These are phyloP conservation scores for Discostella pseudostelligera DNA, from an alignment of 108 stramenopile genomes.

Conservation along the genomic window DNA sequence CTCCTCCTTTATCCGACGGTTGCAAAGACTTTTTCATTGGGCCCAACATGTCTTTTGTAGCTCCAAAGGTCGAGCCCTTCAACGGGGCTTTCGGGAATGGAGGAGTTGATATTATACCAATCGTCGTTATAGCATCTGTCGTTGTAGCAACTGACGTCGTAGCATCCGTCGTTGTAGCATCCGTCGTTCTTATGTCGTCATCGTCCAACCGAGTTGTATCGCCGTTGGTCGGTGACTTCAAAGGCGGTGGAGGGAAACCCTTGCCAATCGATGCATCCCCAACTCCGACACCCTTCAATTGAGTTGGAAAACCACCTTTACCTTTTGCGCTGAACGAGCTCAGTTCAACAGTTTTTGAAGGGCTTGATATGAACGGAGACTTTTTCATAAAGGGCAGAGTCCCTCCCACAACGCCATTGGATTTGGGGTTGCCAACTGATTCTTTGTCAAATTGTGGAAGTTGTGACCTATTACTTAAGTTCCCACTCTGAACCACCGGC, in stretches of 20 bases:
- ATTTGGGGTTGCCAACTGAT: not conserved
- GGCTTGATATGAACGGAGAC: not conserved
- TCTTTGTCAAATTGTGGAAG: not conserved
- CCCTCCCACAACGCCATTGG: not conserved
- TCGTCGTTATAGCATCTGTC: too few species aligned
- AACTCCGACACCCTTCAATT: not conserved
- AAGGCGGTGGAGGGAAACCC: not conserved
- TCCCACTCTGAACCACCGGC: not conserved
- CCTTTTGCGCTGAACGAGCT: not conserved
- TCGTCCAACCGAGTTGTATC: too few species aligned
- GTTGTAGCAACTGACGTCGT: too few species aligned
- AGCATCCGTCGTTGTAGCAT: too few species aligned
- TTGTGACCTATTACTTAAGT: not conserved
- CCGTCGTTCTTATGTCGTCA: too few species aligned
- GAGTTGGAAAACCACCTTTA: not conserved
- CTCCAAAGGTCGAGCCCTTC: not conserved
- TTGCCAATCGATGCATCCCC: not conserved
- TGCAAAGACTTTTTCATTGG: too few species aligned
- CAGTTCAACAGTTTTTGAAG: not conserved
- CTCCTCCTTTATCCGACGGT: not conserved
- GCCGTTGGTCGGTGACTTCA: not conserved
- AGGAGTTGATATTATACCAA: not conserved
- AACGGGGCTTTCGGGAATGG: not conserved
- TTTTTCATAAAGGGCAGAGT: constrained; percentile 5
- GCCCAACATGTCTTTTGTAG: too few species aligned